phyloP scores from a whole-genome alignment of 2,329 filamentous ascomycete species.

The Metarhizium anisopliae region DNA sequence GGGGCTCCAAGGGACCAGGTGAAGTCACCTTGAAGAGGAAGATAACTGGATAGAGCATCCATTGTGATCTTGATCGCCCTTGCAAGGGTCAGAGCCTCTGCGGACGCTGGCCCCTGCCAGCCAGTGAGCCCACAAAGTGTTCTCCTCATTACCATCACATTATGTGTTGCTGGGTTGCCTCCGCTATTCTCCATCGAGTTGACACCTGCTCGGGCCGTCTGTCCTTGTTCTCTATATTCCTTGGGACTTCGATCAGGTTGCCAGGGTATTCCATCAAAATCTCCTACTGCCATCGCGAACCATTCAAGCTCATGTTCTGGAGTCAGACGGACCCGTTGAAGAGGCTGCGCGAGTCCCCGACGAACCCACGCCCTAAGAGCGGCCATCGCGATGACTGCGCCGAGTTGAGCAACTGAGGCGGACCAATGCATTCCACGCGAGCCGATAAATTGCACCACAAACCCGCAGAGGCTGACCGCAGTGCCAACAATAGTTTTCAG shows the following conservation, averaged over 20 bases:
- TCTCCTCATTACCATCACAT: not conserved
- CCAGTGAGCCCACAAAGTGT: not conserved
- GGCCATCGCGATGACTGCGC: not conserved
- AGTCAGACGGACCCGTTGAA: not conserved
- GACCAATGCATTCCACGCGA: not conserved
- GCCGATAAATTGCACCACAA: conserved; percentile 19
- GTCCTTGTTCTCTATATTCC: not conserved
- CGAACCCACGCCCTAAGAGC: not conserved
- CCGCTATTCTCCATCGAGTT: not conserved
- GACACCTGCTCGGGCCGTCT: not conserved
- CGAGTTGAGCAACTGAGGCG: not conserved
- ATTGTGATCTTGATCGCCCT: not conserved
- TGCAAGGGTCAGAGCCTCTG: not conserved
- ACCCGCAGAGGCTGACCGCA: conserved; percentile 14
- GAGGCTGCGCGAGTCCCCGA: not conserved
- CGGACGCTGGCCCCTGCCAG: not conserved
- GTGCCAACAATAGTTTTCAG: conserved; percentile 11
- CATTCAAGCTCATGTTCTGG: not conserved
- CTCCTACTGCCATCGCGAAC: not conserved
- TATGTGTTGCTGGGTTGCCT: not conserved
- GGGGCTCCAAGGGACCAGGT: too few relatives aligned
- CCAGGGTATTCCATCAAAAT: not conserved
- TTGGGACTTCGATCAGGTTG: not conserved
- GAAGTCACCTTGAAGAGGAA: too few relatives aligned
- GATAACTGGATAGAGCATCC: not conserved